Evolutionary conservation across 1,284 basidiomycete genomes (phyloP), one percentile per base, ranked within the genome.

Genomic region (Cryptococcus sp.): DNA sequence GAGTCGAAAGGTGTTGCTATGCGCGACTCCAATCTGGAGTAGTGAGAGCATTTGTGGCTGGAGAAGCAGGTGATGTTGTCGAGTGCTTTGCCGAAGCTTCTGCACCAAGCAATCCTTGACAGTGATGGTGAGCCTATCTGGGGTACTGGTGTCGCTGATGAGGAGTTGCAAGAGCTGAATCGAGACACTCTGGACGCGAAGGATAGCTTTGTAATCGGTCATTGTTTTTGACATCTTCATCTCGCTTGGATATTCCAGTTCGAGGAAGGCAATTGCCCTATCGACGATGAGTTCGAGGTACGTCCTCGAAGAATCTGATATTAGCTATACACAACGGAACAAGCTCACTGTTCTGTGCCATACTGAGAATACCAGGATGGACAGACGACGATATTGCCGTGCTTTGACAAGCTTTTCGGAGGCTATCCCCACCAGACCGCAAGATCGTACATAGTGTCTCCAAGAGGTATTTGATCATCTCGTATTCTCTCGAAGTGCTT

Each of bases 41-140:
- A 94, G 82, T 61, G 92, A 91, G 1, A 98, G 82, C 51, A 97
- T 82, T 67, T 92, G 93, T 78, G 91, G 92, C 73, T 96, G 92
- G 14, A 92, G 78, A 60, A 92, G 87, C 32, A 91, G 80, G 28
- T 84, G 81, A 18, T 77, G 77, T 21, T 78, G 82, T 85, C 46
- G 83, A 77, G 61, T 85, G 28, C 28, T 28, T 28, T 28, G 28
- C 11, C 28, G 88, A 2, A 97, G 79, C 64, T 89, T 87, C 46
- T 82, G 81, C 41, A 91, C 78, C 34, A 96, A 78, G 1, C 81
- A 79, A 0, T 82, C 79, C 69, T 94, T 87, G 45, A 92, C 78
- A 21, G 77, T 76, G 52, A 84, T 81, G 2, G 89, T 75, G 1
- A 81, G 75, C 13, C 81, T 64, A 3, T 75, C 60, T 45, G 87